Conservation (phyloP, 345 rosid species). For the Hirschfeldia incana region DNA sequence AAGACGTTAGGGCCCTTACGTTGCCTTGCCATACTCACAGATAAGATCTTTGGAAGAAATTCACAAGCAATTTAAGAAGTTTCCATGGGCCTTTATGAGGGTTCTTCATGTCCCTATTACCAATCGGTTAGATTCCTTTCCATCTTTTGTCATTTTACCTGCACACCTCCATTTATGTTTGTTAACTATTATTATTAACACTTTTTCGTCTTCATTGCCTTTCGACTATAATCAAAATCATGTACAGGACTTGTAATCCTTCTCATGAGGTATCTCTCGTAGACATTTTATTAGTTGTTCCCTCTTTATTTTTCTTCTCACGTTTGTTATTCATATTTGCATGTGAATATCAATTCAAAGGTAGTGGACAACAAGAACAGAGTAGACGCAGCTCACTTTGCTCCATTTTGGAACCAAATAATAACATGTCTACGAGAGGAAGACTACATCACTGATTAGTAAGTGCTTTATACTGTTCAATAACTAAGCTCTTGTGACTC, state of each 20-base stretch:
- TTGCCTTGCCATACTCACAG: conserved; percentile 46
- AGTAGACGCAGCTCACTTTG: conserved; percentile 78
- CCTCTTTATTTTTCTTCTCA: no score
- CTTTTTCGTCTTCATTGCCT: not conserved
- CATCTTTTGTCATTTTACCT: conserved; percentile 10
- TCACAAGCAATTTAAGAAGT: conserved; percentile 78
- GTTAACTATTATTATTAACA: conserved; percentile 18
- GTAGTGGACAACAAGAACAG: conserved; percentile 57
- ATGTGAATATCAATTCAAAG: conserved; percentile 43
- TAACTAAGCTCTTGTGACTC: conserved; percentile 8
- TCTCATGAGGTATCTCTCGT: conserved; percentile 66
- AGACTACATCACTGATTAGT: conserved; percentile 80
- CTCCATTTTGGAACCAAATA: conserved; percentile 97
- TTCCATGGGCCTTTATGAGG: conserved; percentile 77
- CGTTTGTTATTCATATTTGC: no score
- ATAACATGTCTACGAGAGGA: conserved; percentile 82
- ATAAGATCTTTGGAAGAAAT: conserved; percentile 90
- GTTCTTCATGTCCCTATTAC: conserved; percentile 61
- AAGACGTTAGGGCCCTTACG: conserved; percentile 20
- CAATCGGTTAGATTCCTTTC: conserved; percentile 51
- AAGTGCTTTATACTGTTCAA: conserved; percentile 43
- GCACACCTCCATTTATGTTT: not conserved
- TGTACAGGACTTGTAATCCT: conserved; percentile 54
- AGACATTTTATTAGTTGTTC: no score
- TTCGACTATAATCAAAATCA: conserved; percentile 23